These are phyloP conservation scores for Vitis hybrid DNA, from an alignment of 177 flowering plant genomes.

Conservation along the genomic window DNA sequence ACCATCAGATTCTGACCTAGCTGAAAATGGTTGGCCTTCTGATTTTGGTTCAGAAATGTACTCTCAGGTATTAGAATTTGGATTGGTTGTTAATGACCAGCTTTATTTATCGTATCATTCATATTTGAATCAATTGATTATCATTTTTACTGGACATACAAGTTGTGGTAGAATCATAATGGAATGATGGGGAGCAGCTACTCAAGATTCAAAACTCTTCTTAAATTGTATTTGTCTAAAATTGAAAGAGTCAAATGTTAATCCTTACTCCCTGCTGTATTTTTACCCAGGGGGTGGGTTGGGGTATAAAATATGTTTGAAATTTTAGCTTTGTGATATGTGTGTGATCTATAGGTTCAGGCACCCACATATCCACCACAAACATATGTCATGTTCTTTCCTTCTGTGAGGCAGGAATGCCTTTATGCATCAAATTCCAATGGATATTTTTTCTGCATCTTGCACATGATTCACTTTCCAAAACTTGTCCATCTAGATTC, in stretches of 20 bases:
- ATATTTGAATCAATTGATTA: not conserved
- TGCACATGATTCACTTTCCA: too few species aligned
- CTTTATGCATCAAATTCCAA: too few species aligned
- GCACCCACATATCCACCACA: too few species aligned
- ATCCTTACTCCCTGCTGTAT: not conserved
- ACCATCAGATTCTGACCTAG: slow-evolving; percentile 46
- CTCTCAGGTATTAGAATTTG: slow-evolving; percentile 37
- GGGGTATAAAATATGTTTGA: too few species aligned
- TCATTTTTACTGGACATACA: not conserved
- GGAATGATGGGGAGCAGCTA: not conserved
- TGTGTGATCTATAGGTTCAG: too few species aligned
- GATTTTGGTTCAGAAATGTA: slow-evolving; percentile 32
- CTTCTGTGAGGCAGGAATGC: too few species aligned
- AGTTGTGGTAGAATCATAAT: not conserved
- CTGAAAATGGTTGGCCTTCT: slow-evolving; percentile 55
- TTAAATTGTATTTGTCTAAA: not conserved
- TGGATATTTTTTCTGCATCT: too few species aligned
- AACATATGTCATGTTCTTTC: too few species aligned
- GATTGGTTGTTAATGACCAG: not conserved
- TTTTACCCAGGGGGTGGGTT: too few species aligned
- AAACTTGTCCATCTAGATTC: too few species aligned
- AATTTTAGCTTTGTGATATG: too few species aligned
- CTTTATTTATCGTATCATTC: not conserved
- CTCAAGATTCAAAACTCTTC: not conserved
- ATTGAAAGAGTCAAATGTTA: not conserved